Evolutionary conservation across 495 filamentous ascomycete genomes (phyloP), one percentile per base, ranked within the genome.

Genomic region (Platismatia glauca): DNA sequence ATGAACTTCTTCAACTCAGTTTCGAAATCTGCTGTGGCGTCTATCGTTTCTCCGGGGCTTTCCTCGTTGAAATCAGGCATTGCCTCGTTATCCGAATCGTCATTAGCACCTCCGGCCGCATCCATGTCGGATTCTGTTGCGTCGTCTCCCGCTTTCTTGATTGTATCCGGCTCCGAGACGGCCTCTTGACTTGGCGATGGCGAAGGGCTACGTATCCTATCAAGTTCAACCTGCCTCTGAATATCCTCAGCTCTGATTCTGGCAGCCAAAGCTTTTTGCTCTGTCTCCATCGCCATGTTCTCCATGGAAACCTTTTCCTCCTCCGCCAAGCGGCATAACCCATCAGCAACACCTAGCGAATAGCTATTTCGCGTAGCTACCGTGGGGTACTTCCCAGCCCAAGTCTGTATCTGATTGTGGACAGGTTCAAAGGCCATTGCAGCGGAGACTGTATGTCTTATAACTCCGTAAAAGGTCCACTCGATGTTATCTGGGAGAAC

Each of bases 381-480:
- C 7, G 69, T 66, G 41, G 67, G 70, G 24, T 70, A 67, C 31
- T 57, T 50, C 63, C 59, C 43, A 6, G 71, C 68, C 68, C 71
- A 71, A n/a, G 69, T 63, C 22, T 65, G 44, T 24, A 72, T 72
- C 59, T 71, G 59, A 52, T 72, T 74, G 53, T 74, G 68, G 15
- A 66, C 60, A 61, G 68, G 61, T 55, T 71, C 70, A 35, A 73
- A 74, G 7, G 66, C 59, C 60, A 66, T 66, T 39, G 71, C 71
- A n/a, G 72, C 70, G 13, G 70, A 63, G 41, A 70, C 69, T 7
- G 72, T 76, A 62, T 74, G 73, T 22, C 64, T 53, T 35, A 71
- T 65, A 64, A 74, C 69, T 5, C 72, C 70, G 64, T 71, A 73
- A 59, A 74, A 75, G 1, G 62, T 68, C 65, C 65, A 74, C 59